These are phyloP conservation scores for Ustilago nuda DNA, from an alignment of 1,284 basidiomycete species.

Conservation along the genomic window DNA sequence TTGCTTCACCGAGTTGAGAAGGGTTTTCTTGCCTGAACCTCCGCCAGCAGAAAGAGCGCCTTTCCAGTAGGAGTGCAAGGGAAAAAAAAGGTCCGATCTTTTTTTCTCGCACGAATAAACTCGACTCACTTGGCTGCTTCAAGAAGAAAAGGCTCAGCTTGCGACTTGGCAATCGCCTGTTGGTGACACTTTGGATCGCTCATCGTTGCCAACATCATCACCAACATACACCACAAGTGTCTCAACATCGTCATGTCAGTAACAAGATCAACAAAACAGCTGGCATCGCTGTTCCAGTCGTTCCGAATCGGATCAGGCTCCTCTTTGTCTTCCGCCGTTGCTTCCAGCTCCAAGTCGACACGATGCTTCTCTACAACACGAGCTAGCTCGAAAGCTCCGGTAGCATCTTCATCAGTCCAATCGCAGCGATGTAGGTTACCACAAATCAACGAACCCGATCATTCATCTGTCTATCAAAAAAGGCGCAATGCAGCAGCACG, in stretches of 20 bases:
- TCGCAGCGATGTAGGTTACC: constrained; percentile 33
- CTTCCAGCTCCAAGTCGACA: constrained; percentile 11
- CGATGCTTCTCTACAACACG: constrained; percentile 43
- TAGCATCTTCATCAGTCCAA: neutral
- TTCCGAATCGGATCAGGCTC: constrained; percentile 26
- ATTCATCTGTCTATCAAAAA: no score
- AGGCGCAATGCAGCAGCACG: neutral
- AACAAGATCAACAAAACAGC: constrained; percentile 26
- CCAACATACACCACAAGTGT: neutral
- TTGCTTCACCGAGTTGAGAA: no score
- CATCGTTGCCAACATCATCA: neutral
- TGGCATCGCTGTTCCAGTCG: constrained; percentile 42
- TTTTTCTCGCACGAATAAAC: constrained; percentile 25
- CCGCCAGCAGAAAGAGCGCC: constrained; percentile 7
- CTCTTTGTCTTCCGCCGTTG: constrained; percentile 16
- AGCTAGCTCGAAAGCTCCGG: constrained; percentile 7
- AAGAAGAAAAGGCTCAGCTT: constrained; percentile 4
- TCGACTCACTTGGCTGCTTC: neutral
- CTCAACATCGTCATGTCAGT: constrained; percentile 15
- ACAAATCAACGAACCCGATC: no score
- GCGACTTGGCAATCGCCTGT: neutral
- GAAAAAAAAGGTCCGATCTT: no score
- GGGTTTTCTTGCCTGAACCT: no score
- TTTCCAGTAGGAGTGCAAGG: neutral
- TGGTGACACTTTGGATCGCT: neutral